phyloP scores from a whole-genome alignment of 2,329 filamentous ascomycete species.

The Didymella exigua region DNA sequence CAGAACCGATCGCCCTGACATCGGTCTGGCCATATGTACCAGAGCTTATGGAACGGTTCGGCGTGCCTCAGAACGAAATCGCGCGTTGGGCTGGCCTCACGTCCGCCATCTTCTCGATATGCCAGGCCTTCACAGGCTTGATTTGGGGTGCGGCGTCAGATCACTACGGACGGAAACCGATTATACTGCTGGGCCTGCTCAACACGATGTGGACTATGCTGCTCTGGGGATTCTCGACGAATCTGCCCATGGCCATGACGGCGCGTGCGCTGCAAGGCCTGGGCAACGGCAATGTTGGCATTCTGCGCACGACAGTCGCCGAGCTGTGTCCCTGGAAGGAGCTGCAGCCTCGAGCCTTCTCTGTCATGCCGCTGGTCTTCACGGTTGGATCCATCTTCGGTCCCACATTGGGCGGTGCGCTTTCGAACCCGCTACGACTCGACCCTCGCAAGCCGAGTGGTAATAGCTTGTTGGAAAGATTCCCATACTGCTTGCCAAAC shows the following conservation, averaged over 20 bases:
- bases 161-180: conserved; percentile 80
- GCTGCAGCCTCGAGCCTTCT: conserved; percentile 87
- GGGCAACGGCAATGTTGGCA: conserved; percentile 84
- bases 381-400: conserved; percentile 86
- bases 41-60: conserved; percentile 55
- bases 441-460: conserved; percentile 69
- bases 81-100: conserved; percentile 82
- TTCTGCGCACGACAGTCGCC: conserved; percentile 88
- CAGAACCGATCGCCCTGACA: conserved; percentile 89
- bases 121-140: conserved; percentile 81
- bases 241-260: conserved; percentile 76
- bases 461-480: conserved; percentile 72
- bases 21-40: conserved; percentile 93
- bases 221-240: conserved; percentile 82
- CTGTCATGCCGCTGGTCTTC: conserved; percentile 91
- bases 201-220: conserved; percentile 83
- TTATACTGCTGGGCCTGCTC: conserved; percentile 74
- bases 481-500: conserved; percentile 86
- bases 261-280: conserved; percentile 79
- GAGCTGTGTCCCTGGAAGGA: conserved; percentile 88
- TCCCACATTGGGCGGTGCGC: conserved; percentile 81
- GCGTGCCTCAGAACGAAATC: conserved; percentile 48
- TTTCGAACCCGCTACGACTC: conserved; percentile 79
- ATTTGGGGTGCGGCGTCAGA: conserved; percentile 88
- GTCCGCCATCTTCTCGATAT: conserved; percentile 78